Base-by-base conservation (phyloP, 2,329 filamentous ascomycete genomes). In the Calonectria ilicicola region DNA sequence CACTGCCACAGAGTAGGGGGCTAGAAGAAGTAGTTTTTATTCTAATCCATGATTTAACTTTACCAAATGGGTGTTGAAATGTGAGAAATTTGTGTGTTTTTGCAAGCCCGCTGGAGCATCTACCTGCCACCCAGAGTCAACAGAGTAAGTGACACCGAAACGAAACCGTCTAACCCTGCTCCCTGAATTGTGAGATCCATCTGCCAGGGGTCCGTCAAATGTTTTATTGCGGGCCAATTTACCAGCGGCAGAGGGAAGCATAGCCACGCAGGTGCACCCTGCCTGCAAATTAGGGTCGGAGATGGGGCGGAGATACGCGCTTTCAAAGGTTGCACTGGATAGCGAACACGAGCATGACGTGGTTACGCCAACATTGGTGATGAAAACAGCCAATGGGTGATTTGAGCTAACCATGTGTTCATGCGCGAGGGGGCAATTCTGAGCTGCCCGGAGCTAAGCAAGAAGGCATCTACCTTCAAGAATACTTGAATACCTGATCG, bases 241-340 rank as follows among this genome's bases (percentile, higher is more conserved):
- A 32, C n/a, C 15, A 29, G 23, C 26, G 58, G 58, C 38, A 40
- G 17, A 21, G 2, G 12, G 19, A 63, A 19, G 40, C 58, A 63
- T 3, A 15, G 58, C 58, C 53, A 51, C 47, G 17, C 23, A 7
- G 29, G 27, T 21, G 47, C 23, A 23, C 32, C 17, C 38, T 14
- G 29, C 17, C 38, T 14, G 29, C 19, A 42, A 63, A 44, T 63
- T 63, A 63, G 58, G 58, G 58, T 63, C 58, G 58, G 58, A 63
- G 58, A 63, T 63, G 58, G 23, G 38, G 40, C 58, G 58, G 58
- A 63, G 58, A 63, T 63, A 63, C 58, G 56, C 56, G 40, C 21
- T 44, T 21, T 23, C 17, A 26, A 63, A 63, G 58, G 58, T 63
- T 63, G 58, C 58, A 63, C 8, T 27, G 35, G 26, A 26, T 15